Evolutionary conservation across 352 stramenopile species (phyloP), one percentile per base, ranked within the genome.

Genomic region (Pythium pyrilobum): DNA sequence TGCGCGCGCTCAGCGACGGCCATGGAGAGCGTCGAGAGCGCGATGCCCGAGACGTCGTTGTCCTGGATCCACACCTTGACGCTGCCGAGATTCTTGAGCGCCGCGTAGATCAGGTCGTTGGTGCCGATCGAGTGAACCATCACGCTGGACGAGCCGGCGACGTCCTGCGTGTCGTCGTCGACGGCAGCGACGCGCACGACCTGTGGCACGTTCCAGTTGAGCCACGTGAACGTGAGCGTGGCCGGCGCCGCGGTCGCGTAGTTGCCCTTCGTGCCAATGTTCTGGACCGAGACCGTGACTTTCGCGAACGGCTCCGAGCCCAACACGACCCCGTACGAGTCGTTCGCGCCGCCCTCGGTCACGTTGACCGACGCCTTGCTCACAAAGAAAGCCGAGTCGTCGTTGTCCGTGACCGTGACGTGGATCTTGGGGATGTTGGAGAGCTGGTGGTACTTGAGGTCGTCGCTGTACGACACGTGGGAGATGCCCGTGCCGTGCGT

Each of bases 21-120:
- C 24, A 92, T 59, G 2, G 57, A 16, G 5, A 50, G 23, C 0
- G 63, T 71, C 6, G 78, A 87, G 1, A 92, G 47, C n/a, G 72
- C 56, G 0, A 92, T 64, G 0, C 78, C 74, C 0, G 81, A 81
- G 0, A 79, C 52, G 29, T 92, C 78, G 9, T 87, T 85, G 59
- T 92, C 81, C 0, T 62, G 64, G 36, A 87, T 87, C 18, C 52
- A 65, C 9, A 86, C 78, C 0, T 44, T 64, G 18, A 92, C 74
- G 3, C 57, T 70, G 5, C 56, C 27, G 15, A 92, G 52, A 25
- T 73, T 67, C 12, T 57, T 44, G 0, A 87, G 41, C 0, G 56
- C 64, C 13, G 60, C 68, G 54, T 92, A 92, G 51, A 87, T 92
- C 0, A 79, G 5, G 39, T 92, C 78, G 42, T 88, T 87, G 12